Percentiles rank a stretch among this genome's conserved stretches.
These are phyloP conservation scores for Lepidium didymum DNA, from an alignment of 345 rosid species.

Conservation along the genomic window DNA sequence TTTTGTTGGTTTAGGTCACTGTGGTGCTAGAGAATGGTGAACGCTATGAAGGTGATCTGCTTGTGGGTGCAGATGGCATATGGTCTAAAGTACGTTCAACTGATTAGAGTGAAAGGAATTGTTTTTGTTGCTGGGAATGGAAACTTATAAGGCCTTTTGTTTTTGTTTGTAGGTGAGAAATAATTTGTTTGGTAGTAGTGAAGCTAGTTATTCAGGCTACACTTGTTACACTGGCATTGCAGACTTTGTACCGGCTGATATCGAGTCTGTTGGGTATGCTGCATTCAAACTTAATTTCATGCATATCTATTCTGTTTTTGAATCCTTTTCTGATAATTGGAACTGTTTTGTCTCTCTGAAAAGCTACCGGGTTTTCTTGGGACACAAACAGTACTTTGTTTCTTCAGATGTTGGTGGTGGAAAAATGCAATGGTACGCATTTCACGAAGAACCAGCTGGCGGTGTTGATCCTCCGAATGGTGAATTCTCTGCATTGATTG, in stretches of 20 bases:
- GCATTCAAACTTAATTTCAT: neutral
- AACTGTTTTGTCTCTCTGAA: constrained; percentile 20
- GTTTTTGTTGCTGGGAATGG: neutral
- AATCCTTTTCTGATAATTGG: constrained; percentile 1
- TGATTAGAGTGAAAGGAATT: neutral
- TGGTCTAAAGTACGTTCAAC: constrained; percentile 73
- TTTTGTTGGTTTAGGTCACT: constrained; percentile 48
- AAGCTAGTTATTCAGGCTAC: constrained; percentile 73
- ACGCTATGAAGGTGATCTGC: constrained; percentile 68
- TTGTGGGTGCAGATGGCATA: constrained; percentile 95
- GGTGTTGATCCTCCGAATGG: constrained; percentile 63
- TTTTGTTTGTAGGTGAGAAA: constrained; percentile 55
- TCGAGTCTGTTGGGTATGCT: constrained; percentile 77
- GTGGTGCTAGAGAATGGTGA: constrained; percentile 79
- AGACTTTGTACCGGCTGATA: constrained; percentile 85
- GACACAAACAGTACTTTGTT: constrained; percentile 95
- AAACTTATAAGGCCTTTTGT: neutral
- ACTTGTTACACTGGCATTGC: constrained; percentile 96
- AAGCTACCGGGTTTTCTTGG: constrained; percentile 86
- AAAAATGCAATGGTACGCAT: constrained; percentile 99
- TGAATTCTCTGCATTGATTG: constrained; percentile 20
- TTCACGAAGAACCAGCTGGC: constrained; percentile 75
- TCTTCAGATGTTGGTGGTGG: constrained; percentile 97
- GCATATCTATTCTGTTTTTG: constrained; percentile 2
- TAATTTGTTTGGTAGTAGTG: constrained; percentile 67